Conservation (phyloP, 202 grass and related monocot species). For the Schoenoplectus triqueter region DNA sequence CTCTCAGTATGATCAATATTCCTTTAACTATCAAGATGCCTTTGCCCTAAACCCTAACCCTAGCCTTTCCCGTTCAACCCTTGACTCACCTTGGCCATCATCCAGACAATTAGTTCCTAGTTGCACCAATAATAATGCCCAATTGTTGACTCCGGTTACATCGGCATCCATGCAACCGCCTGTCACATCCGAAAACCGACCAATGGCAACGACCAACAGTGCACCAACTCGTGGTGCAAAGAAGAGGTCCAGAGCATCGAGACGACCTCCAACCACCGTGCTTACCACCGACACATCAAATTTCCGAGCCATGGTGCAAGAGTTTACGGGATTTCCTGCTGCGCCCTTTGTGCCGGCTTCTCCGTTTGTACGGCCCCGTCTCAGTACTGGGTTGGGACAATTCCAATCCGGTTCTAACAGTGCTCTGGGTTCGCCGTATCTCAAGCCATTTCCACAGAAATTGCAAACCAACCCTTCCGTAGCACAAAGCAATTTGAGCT, state of each 20-base stretch:
- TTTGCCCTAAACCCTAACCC: slow-evolving; percentile 35
- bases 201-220: background rate
- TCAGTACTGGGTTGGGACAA: slow-evolving; percentile 33
- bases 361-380: slow-evolving; percentile 57
- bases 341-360: slow-evolving; percentile 64
- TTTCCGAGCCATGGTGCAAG: slow-evolving; percentile 98
- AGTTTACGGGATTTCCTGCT: slow-evolving; percentile 93
- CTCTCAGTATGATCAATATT: slow-evolving; percentile 44
- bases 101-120: background rate
- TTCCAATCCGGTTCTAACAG: slow-evolving; percentile 30
- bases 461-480: slow-evolving; percentile 27
- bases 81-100: slow-evolving; percentile 35
- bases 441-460: slow-evolving; percentile 33
- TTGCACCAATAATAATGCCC: slow-evolving; percentile 16
- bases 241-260: slow-evolving; percentile 80
- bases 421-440: slow-evolving; percentile 17
- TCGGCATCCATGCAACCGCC: slow-evolving; percentile 14
- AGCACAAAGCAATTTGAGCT: background rate
- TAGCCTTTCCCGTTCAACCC: slow-evolving; percentile 19
- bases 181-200: slow-evolving; percentile 19
- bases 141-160: background rate
- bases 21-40: slow-evolving; percentile 43
- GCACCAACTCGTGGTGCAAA: slow-evolving; percentile 44
- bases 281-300: slow-evolving; percentile 92
- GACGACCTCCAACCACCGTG: slow-evolving; percentile 82